phyloP scores from a whole-genome alignment of 495 filamentous ascomycete species.

The Penicillium waksmanii region DNA sequence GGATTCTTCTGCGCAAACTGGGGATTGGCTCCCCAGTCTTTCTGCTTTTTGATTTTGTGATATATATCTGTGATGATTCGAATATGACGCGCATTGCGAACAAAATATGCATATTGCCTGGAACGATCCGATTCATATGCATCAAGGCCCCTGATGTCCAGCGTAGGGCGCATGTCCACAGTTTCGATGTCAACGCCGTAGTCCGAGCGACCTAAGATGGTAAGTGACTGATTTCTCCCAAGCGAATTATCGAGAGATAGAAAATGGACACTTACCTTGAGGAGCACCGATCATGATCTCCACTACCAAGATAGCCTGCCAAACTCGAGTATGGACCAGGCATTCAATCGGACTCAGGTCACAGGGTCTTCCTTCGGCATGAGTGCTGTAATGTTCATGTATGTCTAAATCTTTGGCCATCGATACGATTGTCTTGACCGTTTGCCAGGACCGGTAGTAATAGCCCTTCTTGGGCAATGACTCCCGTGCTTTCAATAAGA shows the following conservation, averaged over 20 bases:
- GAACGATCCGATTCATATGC: conserved; percentile 76
- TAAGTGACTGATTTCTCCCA: neutral
- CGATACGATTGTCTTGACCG: conserved; percentile 84
- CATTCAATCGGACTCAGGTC: conserved; percentile 74
- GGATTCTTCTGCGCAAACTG: conserved; percentile 79
- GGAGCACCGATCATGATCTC: conserved; percentile 95
- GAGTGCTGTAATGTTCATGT: conserved; percentile 81
- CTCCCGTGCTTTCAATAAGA: conserved; percentile 90
- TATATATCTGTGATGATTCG: conserved; percentile 76
- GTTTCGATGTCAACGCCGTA: conserved; percentile 74
- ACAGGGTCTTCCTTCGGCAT: conserved; percentile 72
- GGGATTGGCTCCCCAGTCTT: conserved; percentile 89
- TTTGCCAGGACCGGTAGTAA: conserved; percentile 98
- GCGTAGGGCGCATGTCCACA: conserved; percentile 73
- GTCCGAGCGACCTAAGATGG: conserved; percentile 72
- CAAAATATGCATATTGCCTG: conserved; percentile 81
- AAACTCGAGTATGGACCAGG: conserved; percentile 80
- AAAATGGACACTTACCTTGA: conserved; percentile 65
- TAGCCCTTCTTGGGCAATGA: conserved; percentile 91
- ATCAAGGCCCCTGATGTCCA: conserved; percentile 68
- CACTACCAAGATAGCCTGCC: conserved; percentile 85
- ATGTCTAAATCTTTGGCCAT: conserved; percentile 94
- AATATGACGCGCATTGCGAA: conserved; percentile 76
- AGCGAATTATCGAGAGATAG: neutral
- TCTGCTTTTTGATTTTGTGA: conserved; percentile 76